Evolutionary conservation across 495 filamentous ascomycete genomes (phyloP).

Genomic region (Endocarpon pusillum): DNA sequence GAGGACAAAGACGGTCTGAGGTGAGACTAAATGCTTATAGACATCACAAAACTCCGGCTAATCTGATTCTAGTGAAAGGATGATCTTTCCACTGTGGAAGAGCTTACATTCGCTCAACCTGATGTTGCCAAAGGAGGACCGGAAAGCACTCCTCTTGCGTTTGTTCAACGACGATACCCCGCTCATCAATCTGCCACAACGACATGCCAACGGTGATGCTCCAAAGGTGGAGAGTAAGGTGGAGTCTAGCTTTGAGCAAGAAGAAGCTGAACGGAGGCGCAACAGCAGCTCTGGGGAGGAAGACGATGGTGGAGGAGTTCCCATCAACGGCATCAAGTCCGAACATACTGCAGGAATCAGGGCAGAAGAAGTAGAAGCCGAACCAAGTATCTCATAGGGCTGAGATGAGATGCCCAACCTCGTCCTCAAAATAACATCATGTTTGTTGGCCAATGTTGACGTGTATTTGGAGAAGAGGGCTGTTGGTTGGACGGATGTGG

Average conservation of each 20-base stretch:
- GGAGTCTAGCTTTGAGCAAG: constrained; percentile 1
- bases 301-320: no score
- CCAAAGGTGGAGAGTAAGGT: constrained; percentile 1
- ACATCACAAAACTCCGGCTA: constrained; percentile 6
- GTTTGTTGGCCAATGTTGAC: no score
- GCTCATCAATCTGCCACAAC: constrained; percentile 35
- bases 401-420: no score
- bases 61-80: constrained; percentile 38
- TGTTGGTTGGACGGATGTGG: no score
- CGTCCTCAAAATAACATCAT: no score
- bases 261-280: no score
- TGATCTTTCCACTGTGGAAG: constrained; percentile 85
- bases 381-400: no score
- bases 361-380: no score
- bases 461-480: no score
- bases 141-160: constrained; percentile 76
- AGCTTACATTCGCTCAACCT: constrained; percentile 74
- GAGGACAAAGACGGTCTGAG: constrained; percentile 50
- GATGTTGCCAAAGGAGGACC: constrained; percentile 94
- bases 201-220: background rate
- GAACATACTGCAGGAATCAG: no score
- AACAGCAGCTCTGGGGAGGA: no score
- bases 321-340: no score
- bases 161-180: constrained; percentile 75
- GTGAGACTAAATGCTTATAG: constrained; percentile 17